Percentiles rank a stretch among this genome's conserved stretches.
phyloP scores from a whole-genome alignment of 495 filamentous ascomycete species.

The Podospora didyma region DNA sequence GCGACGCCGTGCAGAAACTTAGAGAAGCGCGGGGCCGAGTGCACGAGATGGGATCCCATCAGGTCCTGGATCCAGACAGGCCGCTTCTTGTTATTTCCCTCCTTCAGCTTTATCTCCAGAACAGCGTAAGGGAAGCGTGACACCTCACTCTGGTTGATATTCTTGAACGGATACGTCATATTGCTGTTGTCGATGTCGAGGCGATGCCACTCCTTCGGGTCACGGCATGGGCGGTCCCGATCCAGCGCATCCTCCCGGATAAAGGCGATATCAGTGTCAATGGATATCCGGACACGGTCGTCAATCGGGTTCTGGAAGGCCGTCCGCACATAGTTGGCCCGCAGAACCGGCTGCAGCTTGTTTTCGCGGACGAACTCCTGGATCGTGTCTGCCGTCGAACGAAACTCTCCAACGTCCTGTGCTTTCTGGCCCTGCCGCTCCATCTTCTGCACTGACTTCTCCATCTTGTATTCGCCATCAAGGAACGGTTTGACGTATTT shows the following conservation, averaged over 20 bases:
- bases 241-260: constrained; percentile 92
- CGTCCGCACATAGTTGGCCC: constrained; percentile 90
- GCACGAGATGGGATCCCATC: constrained; percentile 87
- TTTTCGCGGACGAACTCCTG: constrained; percentile 75
- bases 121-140: constrained; percentile 87
- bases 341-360: constrained; percentile 76
- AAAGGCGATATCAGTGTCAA: constrained; percentile 88
- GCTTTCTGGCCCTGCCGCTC: constrained; percentile 57
- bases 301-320: constrained; percentile 96
- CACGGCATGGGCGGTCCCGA: constrained; percentile 75
- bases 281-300: constrained; percentile 81
- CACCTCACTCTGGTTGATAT: constrained; percentile 86
- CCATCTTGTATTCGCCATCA: constrained; percentile 82
- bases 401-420: constrained; percentile 63
- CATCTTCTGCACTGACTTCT: constrained; percentile 83
- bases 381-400: constrained; percentile 68
- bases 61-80: constrained; percentile 87
- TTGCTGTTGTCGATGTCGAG: constrained; percentile 76
- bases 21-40: constrained; percentile 83
- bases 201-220: constrained; percentile 86
- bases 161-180: constrained; percentile 81
- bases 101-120: constrained; percentile 87
- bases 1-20: constrained; percentile 96
- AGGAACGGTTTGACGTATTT: constrained; percentile 92
- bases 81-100: constrained; percentile 57